Percentiles rank a stretch among this genome's conserved stretches.
Conservation (phyloP, 441 rosid genomes). For the Gossypium lobatum region DNA sequence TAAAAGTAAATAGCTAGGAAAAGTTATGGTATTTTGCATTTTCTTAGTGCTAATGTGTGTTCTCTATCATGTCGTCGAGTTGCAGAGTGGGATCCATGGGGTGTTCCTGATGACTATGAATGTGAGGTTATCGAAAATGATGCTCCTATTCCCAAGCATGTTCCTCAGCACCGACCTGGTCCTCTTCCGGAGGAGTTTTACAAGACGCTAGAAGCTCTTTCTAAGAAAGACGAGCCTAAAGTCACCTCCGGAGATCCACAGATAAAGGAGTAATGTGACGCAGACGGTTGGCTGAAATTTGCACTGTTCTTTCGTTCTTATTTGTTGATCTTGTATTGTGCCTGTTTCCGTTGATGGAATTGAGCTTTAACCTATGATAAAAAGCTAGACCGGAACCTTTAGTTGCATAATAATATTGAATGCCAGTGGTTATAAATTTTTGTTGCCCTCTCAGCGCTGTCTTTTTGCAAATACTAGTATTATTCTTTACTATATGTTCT, state of each 20-base stretch:
- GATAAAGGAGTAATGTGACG: slow-evolving; percentile 29
- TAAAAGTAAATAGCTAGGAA: neutral
- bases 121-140: slow-evolving; percentile 81
- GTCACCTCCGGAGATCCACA: slow-evolving; percentile 41
- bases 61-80: neutral
- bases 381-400: slow-evolving; percentile 17
- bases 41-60: neutral
- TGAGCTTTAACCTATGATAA: slow-evolving; percentile 7
- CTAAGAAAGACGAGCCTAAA: slow-evolving; percentile 36
- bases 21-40: neutral
- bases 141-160: slow-evolving; percentile 83
- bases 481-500: neutral
- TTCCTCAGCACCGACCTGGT: slow-evolving; percentile 83
- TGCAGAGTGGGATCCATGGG: slow-evolving; percentile 96
- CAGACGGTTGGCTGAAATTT: slow-evolving; percentile 13
- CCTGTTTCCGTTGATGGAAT: slow-evolving; percentile 22
- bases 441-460: slow-evolving; percentile 2
- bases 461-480: neutral
- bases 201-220: slow-evolving; percentile 56
- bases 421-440: neutral
- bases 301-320: slow-evolving; percentile 6
- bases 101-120: slow-evolving; percentile 81
- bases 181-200: slow-evolving; percentile 84
- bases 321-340: slow-evolving; percentile 24
- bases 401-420: slow-evolving; percentile 34